Evolutionary conservation across 2,329 filamentous ascomycete species (phyloP).

Genomic region (Sclerotinia nivalis): DNA sequence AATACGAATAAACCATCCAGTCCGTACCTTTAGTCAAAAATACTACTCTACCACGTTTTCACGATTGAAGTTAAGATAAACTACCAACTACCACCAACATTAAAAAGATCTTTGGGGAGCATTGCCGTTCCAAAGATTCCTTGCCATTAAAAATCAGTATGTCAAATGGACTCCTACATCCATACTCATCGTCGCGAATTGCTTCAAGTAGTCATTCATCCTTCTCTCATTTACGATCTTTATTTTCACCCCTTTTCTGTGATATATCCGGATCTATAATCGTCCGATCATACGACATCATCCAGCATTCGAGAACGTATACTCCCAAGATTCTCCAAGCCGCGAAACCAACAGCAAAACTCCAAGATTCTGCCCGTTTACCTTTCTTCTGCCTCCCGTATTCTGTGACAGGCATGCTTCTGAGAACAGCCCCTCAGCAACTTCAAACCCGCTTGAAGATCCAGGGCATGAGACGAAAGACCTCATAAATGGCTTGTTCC

Average conservation of each 20-base stretch:
- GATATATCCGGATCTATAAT: background rate
- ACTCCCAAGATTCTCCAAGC: background rate
- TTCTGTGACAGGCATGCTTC: too few species aligned
- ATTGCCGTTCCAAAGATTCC: background rate
- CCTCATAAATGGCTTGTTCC: background rate
- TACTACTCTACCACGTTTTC: background rate
- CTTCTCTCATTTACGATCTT: background rate
- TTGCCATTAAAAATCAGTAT: background rate
- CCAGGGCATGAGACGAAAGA: background rate
- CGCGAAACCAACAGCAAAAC: too few species aligned
- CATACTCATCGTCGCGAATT: too few species aligned
- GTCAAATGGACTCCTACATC: background rate
- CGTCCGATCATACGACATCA: background rate
- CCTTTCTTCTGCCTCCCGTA: background rate
- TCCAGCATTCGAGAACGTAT: background rate
- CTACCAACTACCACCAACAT: background rate
- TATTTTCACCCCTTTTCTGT: background rate
- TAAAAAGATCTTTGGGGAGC: background rate
- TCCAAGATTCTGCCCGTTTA: background rate
- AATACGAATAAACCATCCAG: background rate
- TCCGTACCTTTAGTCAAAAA: background rate
- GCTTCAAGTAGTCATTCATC: too few species aligned
- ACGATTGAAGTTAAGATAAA: background rate
- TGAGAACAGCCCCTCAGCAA: background rate
- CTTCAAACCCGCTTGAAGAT: background rate